These are phyloP conservation scores for Piper betle DNA, from an alignment of 164 flowering plant species.

Conservation along the genomic window DNA sequence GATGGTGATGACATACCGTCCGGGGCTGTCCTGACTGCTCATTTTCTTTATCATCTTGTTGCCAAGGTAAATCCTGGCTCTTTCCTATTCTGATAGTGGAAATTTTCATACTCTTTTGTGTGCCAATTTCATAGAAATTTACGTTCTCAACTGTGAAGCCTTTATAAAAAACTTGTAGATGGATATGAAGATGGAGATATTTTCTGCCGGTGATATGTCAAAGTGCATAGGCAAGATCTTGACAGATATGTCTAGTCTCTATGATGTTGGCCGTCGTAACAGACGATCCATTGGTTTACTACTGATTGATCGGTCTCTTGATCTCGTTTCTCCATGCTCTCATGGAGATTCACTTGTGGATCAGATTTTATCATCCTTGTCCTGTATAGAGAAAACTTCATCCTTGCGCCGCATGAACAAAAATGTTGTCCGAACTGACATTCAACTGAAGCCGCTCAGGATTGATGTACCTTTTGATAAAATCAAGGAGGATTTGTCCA, in stretches of 20 bases:
- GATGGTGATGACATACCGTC: constrained; percentile 76
- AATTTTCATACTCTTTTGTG: neutral
- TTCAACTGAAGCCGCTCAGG: constrained; percentile 52
- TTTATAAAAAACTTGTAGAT: constrained; percentile 39
- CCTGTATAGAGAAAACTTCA: constrained; percentile 44
- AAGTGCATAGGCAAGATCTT: constrained; percentile 75
- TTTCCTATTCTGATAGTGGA: neutral
- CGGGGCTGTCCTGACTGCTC: constrained; percentile 80
- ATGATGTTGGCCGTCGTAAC: constrained; percentile 87
- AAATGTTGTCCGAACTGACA: constrained; percentile 11
- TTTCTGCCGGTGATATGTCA: constrained; percentile 79
- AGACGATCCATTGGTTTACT: constrained; percentile 85
- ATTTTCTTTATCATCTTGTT: constrained; percentile 88
- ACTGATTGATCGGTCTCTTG: constrained; percentile 86
- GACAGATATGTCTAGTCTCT: constrained; percentile 98
- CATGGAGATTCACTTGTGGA: constrained; percentile 93
- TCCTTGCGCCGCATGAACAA: constrained; percentile 19
- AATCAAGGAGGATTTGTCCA: constrained; percentile 23
- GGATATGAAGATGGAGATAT: constrained; percentile 96
- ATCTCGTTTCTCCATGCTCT: constrained; percentile 87
- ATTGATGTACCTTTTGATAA: constrained; percentile 64
- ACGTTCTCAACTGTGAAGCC: neutral
- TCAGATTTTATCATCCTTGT: constrained; percentile 65
- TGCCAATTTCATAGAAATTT: neutral
- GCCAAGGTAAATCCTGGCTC: constrained; percentile 43